These are phyloP conservation scores for Gastrodia elata DNA, from an alignment of 106 monocot genomes.

Conservation along the genomic window DNA sequence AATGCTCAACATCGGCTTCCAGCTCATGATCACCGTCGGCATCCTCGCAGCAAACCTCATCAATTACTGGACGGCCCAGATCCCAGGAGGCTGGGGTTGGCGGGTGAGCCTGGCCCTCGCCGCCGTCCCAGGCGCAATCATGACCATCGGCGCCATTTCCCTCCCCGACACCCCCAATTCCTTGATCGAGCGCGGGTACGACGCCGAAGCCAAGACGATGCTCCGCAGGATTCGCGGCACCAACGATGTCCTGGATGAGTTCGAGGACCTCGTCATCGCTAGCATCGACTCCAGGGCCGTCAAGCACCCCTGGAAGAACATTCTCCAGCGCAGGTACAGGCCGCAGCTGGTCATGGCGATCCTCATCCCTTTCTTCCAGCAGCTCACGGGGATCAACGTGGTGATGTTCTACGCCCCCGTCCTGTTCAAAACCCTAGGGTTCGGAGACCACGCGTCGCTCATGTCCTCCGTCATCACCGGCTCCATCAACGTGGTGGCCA, in stretches of 20 bases:
- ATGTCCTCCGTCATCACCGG: slow-evolving; percentile 50
- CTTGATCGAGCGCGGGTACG: slow-evolving; percentile 27
- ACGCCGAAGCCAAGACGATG: slow-evolving; percentile 26
- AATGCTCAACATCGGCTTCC: slow-evolving; percentile 40
- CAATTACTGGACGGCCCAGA: slow-evolving; percentile 32
- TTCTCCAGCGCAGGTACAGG: slow-evolving; percentile 23
- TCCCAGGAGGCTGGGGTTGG: slow-evolving; percentile 29
- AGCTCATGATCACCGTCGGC: slow-evolving; percentile 38
- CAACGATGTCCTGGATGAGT: slow-evolving; percentile 20
- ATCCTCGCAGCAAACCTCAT: slow-evolving; percentile 32
- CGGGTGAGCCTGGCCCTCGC: slow-evolving; percentile 32
- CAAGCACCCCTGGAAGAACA: slow-evolving; percentile 35
- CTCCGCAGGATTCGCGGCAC: slow-evolving; percentile 25
- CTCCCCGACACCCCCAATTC: slow-evolving; percentile 48
- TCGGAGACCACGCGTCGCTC: slow-evolving; percentile 40
- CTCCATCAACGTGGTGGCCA: slow-evolving; percentile 30
- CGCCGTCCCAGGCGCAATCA: slow-evolving; percentile 24
- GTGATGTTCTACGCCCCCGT: slow-evolving; percentile 58
- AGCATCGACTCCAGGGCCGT: slow-evolving; percentile 9
- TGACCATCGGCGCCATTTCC: slow-evolving; percentile 24
- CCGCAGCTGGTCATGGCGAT: slow-evolving; percentile 39
- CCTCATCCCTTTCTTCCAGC: slow-evolving; percentile 50
- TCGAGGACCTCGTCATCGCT: slow-evolving; percentile 9
- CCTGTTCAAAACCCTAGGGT: slow-evolving; percentile 56
- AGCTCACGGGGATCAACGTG: slow-evolving; percentile 56